These are phyloP conservation scores for Truncatella angustata DNA, from an alignment of 2,329 filamentous ascomycete species.

Conservation along the genomic window DNA sequence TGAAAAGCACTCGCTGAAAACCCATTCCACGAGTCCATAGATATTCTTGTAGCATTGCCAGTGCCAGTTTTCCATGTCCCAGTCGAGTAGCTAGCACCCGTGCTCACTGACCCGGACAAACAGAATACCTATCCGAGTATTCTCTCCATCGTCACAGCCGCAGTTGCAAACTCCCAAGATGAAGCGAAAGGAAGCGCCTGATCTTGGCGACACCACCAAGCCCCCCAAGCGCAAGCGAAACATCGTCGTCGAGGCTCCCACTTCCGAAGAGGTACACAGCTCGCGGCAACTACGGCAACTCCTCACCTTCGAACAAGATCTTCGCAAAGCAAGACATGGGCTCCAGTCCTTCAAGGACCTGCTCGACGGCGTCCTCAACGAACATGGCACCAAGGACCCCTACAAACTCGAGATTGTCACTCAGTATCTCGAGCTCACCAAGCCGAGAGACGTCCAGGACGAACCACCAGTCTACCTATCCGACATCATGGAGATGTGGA, in stretches of 20 bases:
- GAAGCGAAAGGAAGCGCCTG: constrained; percentile 34
- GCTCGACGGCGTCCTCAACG: constrained; percentile 62
- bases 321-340: constrained; percentile 63
- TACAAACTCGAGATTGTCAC: constrained; percentile 57
- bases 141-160: no score
- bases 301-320: constrained; percentile 69
- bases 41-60: no score
- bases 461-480: constrained; percentile 64
- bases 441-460: constrained; percentile 49
- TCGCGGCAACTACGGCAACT: constrained; percentile 67
- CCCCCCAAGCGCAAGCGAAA: constrained; percentile 46
- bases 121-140: no score
- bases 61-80: not conserved
- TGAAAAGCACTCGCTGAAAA: no score
- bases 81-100: not conserved
- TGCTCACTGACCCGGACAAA: no score
- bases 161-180: constrained; percentile 4
- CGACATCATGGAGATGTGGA: constrained; percentile 87
- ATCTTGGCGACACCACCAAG: constrained; percentile 11
- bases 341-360: constrained; percentile 74
- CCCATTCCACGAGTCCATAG: no score
- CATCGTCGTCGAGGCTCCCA: constrained; percentile 50
- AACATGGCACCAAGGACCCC: constrained; percentile 45
- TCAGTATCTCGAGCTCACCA: constrained; percentile 63
- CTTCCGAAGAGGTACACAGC: constrained; percentile 60